phyloP scores from a whole-genome alignment of 352 stramenopile species.

The Phytophthora hybrid region DNA sequence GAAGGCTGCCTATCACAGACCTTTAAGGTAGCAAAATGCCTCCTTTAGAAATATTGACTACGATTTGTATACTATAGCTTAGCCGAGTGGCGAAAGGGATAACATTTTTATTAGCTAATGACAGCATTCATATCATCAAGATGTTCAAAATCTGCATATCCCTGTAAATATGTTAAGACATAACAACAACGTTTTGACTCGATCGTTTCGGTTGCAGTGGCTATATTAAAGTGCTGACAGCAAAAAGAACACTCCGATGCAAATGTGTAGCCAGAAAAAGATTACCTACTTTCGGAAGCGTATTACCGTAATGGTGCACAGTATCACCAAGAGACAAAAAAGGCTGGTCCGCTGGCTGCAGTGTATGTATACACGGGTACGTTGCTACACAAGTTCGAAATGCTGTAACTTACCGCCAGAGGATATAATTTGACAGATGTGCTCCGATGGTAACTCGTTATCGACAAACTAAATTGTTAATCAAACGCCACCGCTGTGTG shows the following conservation, averaged over 20 bases:
- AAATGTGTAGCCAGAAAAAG: neutral
- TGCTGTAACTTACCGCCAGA: neutral
- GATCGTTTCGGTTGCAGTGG: neutral
- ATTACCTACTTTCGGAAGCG: neutral
- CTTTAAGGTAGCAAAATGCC: no score
- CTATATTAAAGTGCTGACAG: neutral
- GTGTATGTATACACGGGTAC: slow-evolving; percentile 3
- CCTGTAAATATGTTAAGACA: slow-evolving; percentile 14
- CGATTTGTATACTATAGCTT: no score
- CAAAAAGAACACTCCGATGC: neutral
- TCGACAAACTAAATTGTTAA: no score
- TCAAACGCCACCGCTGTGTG: no score
- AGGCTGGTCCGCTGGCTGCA: slow-evolving; percentile 5
- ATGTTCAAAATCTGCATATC: slow-evolving; percentile 5
- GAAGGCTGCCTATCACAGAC: no score
- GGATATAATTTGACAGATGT: no score
- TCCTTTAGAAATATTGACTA: no score
- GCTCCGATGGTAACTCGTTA: no score
- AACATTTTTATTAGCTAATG: slow-evolving; percentile 14
- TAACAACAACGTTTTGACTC: slow-evolving; percentile 14
- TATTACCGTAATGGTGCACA: neutral
- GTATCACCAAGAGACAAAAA: slow-evolving; percentile 13
- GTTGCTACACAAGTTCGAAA: slow-evolving; percentile 10
- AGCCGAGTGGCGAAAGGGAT: neutral
- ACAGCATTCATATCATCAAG: slow-evolving; percentile 6